These are phyloP conservation scores for Arbutus unedo DNA, from an alignment of 148 eudicot species.

Conservation along the genomic window DNA sequence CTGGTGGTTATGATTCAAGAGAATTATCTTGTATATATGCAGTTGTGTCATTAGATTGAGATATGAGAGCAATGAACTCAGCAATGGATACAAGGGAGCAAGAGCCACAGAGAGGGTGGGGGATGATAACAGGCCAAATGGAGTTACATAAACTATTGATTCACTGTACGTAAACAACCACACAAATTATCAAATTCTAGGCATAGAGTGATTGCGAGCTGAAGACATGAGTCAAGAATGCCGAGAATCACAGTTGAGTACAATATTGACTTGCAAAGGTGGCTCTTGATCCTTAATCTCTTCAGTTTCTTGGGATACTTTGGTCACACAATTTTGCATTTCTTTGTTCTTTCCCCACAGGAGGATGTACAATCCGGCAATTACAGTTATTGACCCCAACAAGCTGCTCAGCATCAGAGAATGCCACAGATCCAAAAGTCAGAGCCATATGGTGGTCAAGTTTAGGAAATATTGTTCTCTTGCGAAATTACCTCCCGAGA, in stretches of 20 bases:
- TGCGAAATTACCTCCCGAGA: conserved; percentile 32
- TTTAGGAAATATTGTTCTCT: not conserved
- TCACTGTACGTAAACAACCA: no score
- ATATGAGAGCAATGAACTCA: not conserved
- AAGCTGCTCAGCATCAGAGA: conserved; percentile 10
- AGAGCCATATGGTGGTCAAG: not conserved
- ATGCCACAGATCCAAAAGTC: not conserved
- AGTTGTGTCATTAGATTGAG: not conserved
- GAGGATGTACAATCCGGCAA: conserved; percentile 29
- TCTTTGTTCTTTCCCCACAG: conserved; percentile 35
- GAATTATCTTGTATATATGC: not conserved
- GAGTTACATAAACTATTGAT: no score
- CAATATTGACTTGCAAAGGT: not conserved
- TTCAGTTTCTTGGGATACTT: conserved; percentile 6
- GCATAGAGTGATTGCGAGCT: not conserved
- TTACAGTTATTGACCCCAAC: conserved; percentile 24
- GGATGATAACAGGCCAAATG: no score
- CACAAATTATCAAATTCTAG: not conserved
- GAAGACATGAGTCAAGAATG: not conserved
- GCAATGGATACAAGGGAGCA: not conserved
- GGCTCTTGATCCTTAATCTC: conserved; percentile 6
- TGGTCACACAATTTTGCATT: not conserved
- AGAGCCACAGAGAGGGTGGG: not conserved
- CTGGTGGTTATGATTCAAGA: not conserved
- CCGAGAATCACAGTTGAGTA: not conserved